Percentiles rank a stretch among this genome's conserved stretches.
Evolutionary conservation across 169 alveolate genomes (phyloP).

Genomic region (Cryptosporidium xiaoi): DNA sequence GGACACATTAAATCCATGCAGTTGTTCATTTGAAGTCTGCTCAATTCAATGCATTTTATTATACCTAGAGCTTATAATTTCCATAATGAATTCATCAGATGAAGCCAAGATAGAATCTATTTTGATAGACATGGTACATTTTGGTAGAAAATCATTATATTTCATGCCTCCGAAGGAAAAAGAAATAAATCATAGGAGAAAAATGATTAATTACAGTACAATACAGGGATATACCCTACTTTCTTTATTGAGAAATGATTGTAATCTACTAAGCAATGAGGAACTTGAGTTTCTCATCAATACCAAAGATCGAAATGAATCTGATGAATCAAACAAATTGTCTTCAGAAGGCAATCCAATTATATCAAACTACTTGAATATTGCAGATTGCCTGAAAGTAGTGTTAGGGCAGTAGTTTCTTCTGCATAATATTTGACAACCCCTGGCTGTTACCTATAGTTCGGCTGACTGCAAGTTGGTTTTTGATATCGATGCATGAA

Average conservation of each 20-base stretch:
- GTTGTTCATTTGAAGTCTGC: slow-evolving; percentile 28
- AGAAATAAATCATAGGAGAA: neutral
- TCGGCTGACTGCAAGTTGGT: neutral
- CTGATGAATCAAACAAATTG: neutral
- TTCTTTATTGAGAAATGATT: slow-evolving; percentile 11
- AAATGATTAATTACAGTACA: neutral
- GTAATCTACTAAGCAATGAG: neutral
- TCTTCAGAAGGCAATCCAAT: neutral
- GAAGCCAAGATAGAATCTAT: slow-evolving; percentile 10
- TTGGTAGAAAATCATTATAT: slow-evolving; percentile 29
- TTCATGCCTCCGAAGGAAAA: neutral
- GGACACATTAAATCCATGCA: slow-evolving; percentile 10
- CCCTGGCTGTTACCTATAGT: neutral
- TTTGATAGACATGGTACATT: neutral
- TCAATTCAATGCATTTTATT: slow-evolving; percentile 40
- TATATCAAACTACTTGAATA: slow-evolving; percentile 10
- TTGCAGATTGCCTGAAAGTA: neutral
- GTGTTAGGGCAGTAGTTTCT: neutral
- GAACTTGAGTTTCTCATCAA: slow-evolving; percentile 15
- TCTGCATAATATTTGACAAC: neutral
- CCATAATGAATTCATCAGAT: slow-evolving; percentile 4
- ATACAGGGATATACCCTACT: slow-evolving; percentile 46
- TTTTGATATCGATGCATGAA: too few species aligned
- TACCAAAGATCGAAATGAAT: neutral
- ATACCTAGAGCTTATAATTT: slow-evolving; percentile 16